These are phyloP conservation scores for Plasmodium berghei DNA, from an alignment of 169 alveolate species.

Conservation along the genomic window DNA sequence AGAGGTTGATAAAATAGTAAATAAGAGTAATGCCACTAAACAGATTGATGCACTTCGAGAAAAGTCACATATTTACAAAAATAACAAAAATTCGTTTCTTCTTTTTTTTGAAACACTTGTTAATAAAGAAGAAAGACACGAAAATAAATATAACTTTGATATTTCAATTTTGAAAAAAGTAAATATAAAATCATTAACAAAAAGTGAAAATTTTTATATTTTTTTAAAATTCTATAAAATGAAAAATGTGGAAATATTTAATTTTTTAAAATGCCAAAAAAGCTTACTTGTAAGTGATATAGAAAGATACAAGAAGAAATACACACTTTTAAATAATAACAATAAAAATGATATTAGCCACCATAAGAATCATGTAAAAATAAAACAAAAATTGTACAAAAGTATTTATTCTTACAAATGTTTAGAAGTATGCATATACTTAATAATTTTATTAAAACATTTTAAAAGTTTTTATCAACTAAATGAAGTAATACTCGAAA, in stretches of 20 bases:
- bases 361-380: neutral
- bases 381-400: slow-evolving; percentile 37
- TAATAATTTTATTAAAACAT: slow-evolving; percentile 63
- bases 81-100: slow-evolving; percentile 25
- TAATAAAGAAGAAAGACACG: slow-evolving; percentile 57
- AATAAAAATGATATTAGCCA: neutral
- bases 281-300: slow-evolving; percentile 26
- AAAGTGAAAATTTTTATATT: slow-evolving; percentile 68
- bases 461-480: slow-evolving; percentile 68
- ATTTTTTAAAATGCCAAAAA: slow-evolving; percentile 65
- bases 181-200: slow-evolving; percentile 55
- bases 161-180: slow-evolving; percentile 51
- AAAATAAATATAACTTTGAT: slow-evolving; percentile 52
- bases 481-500: slow-evolving; percentile 66
- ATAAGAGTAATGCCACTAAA: neutral
- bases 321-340: slow-evolving; percentile 1
- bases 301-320: slow-evolving; percentile 38
- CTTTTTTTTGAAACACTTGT: slow-evolving; percentile 44
- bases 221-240: slow-evolving; percentile 64
- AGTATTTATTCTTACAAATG: slow-evolving; percentile 66
- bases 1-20: neutral
- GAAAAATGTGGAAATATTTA: slow-evolving; percentile 67
- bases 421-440: slow-evolving; percentile 59
- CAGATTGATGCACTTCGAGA: neutral
- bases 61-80: slow-evolving; percentile 8